Percentiles rank a stretch among this genome's conserved stretches.
These are phyloP conservation scores for Narthecium ossifragum DNA, from an alignment of 106 monocot species.

Conservation along the genomic window DNA sequence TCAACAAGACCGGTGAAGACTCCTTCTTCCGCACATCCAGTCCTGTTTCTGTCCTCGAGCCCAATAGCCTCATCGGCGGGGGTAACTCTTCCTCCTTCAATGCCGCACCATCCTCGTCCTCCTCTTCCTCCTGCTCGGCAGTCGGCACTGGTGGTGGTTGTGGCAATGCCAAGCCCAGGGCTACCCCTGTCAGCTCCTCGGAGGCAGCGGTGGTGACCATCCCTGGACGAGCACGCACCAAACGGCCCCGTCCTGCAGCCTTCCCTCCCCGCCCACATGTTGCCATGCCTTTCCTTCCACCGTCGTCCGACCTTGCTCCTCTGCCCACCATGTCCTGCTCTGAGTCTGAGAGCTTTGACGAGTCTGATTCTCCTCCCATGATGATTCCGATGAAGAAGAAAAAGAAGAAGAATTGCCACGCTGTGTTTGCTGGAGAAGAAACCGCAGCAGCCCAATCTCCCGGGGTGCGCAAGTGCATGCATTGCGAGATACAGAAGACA, in stretches of 20 bases:
- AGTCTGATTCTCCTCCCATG: slow-evolving; percentile 13
- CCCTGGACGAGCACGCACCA: slow-evolving; percentile 58
- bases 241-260: slow-evolving; percentile 44
- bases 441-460: slow-evolving; percentile 5
- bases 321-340: slow-evolving; percentile 1
- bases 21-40: slow-evolving; percentile 48
- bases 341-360: slow-evolving; percentile 24
- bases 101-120: slow-evolving; percentile 15
- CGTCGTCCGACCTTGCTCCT: not conserved
- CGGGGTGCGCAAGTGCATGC: slow-evolving; percentile 61
- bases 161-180: not conserved
- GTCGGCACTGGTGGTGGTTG: not conserved
- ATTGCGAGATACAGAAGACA: slow-evolving; percentile 65
- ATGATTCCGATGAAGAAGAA: slow-evolving; percentile 21
- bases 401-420: slow-evolving; percentile 19
- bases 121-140: slow-evolving; percentile 19
- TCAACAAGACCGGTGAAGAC: slow-evolving; percentile 8
- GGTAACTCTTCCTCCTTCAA: slow-evolving; percentile 2
- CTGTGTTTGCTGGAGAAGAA: not conserved
- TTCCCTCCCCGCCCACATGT: slow-evolving; percentile 19
- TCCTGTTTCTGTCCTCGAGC: slow-evolving; percentile 61
- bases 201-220: slow-evolving; percentile 11
- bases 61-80: not conserved
- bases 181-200: slow-evolving; percentile 1
- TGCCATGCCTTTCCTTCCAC: not conserved